A percentile compares a stretch with the other conserved stretches of the same genome.
These are phyloP conservation scores for Blechomonas ayalai DNA, from an alignment of 208 protist species.

Conservation along the genomic window DNA sequence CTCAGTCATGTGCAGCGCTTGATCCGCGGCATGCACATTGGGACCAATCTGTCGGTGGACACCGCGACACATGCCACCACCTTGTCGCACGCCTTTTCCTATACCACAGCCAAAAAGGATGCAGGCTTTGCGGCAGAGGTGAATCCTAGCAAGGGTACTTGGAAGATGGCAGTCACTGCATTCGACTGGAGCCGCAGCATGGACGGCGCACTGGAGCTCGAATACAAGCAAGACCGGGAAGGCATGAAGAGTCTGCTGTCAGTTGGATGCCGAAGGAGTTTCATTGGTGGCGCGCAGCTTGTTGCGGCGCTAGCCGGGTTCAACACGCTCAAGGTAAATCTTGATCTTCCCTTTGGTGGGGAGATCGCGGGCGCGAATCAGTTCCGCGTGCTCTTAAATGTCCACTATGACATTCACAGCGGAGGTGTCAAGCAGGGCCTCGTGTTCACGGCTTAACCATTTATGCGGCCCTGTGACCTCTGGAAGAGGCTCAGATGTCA, in stretches of 20 bases:
- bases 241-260: constrained; percentile 55
- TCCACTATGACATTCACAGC: constrained; percentile 72
- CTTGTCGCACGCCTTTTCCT: constrained; percentile 54
- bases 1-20: constrained; percentile 76
- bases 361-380: constrained; percentile 64
- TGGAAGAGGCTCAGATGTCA: too few relatives aligned
- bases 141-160: constrained; percentile 67
- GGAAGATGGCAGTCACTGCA: constrained; percentile 60
- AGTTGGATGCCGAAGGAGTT: constrained; percentile 54
- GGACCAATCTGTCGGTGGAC: constrained; percentile 61
- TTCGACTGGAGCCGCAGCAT: constrained; percentile 61
- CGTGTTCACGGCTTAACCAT: constrained; percentile 51
- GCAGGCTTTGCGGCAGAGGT: constrained; percentile 50
- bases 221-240: constrained; percentile 60
- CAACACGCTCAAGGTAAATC: constrained; percentile 42
- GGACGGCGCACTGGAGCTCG: constrained; percentile 66
- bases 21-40: constrained; percentile 74
- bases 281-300: constrained; percentile 65
- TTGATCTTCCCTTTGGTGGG: constrained; percentile 82
- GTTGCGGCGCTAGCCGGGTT: constrained; percentile 50
- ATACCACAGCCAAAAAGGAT: constrained; percentile 57
- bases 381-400: constrained; percentile 49
- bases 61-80: constrained; percentile 45
- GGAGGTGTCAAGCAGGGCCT: constrained; percentile 75
- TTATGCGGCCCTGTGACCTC: too few relatives aligned